Percentiles rank a stretch among this genome's conserved stretches.
Conservation (phyloP, 1,284 basidiomycete species). For the Boletus albobrunnescens region DNA sequence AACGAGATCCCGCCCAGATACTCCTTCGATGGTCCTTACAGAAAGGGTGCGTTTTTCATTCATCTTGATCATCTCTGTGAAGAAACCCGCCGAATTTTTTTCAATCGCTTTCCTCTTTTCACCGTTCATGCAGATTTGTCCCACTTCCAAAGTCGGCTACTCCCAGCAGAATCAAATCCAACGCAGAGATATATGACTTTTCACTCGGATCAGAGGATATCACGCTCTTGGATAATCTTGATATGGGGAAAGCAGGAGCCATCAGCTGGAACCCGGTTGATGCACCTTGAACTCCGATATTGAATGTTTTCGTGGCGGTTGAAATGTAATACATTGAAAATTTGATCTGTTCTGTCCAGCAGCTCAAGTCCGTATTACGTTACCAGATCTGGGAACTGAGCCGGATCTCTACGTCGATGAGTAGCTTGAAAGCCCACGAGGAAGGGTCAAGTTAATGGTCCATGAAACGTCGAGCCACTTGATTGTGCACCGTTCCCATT, state of each 20-base stretch:
- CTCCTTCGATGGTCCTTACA: constrained; percentile 83
- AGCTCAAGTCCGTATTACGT: neutral
- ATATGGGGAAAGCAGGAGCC: constrained; percentile 59
- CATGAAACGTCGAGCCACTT: neutral
- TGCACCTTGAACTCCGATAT: constrained; percentile 24
- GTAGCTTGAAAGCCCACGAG: neutral
- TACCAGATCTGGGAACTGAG: neutral
- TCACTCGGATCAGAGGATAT: constrained; percentile 62
- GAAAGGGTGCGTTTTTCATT: constrained; percentile 53
- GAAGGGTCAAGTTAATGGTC: no score
- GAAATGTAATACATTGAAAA: neutral
- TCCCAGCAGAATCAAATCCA: constrained; percentile 62
- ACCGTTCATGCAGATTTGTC: constrained; percentile 42
- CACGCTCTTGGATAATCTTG: constrained; percentile 54
- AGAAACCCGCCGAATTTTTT: neutral
- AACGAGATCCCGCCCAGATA: constrained; percentile 64
- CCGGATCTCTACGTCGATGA: neutral
- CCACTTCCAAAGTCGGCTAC: constrained; percentile 78
- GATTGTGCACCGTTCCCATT: neutral
- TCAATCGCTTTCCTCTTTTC: constrained; percentile 19
- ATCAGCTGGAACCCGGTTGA: constrained; percentile 73
- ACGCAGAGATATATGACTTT: constrained; percentile 70
- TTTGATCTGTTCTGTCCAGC: neutral
- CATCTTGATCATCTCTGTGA: neutral
- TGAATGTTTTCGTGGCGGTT: neutral